Evolutionary conservation across 495 filamentous ascomycete genomes (phyloP), one percentile per base, ranked within the genome.

Genomic region (Podospora fimiseda): DNA sequence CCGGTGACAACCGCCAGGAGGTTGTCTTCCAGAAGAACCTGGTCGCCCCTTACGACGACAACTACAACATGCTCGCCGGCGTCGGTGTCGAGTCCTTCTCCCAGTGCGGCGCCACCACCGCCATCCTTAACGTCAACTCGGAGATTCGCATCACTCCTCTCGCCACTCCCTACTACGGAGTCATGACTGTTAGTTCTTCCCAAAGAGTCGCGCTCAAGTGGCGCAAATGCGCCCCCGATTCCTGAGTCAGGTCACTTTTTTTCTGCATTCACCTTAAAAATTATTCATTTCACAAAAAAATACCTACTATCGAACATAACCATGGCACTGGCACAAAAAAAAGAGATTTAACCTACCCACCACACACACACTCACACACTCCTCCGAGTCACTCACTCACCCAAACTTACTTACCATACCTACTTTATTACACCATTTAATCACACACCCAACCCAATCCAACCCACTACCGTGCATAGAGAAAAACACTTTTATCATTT

Each of bases 121-220:
- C 66, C 33, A 60, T 70, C 43, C 53, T 67, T 53, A 71, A 71
- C 52, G 63, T 71, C 51, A 65, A 71, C 60, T 68, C 67, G 30
- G 57, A 68, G 43, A 61, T 68, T 46, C 57, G 62, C 48, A 64
- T 71, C 50, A 63, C 53, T 18, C 55, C 60, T 27, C 57, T 64
- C n/a, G 59, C 46, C 48, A 59, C 57, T 52, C 50, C 59, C 16
- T 49, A 55, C 21, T 51, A 48, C 51, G 59, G 61, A 30, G 43
- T 55, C 48, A 64, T 64, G 64, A 66, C 64, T 49, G 61, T 66
- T 59, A 60, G 63, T 41, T 8, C 27, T 30, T 52, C 60, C 55
- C 30, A 50, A 23, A 52, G 19, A 9, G 19, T 56, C 21, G 19
- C 1, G 42, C 5, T 59, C 18, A 22, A 41, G 43, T 65, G 62